Evolutionary conservation across 1,139 yeast species (phyloP), one percentile per base, ranked within the genome.

Genomic region (Debaryomyces coudertii): DNA sequence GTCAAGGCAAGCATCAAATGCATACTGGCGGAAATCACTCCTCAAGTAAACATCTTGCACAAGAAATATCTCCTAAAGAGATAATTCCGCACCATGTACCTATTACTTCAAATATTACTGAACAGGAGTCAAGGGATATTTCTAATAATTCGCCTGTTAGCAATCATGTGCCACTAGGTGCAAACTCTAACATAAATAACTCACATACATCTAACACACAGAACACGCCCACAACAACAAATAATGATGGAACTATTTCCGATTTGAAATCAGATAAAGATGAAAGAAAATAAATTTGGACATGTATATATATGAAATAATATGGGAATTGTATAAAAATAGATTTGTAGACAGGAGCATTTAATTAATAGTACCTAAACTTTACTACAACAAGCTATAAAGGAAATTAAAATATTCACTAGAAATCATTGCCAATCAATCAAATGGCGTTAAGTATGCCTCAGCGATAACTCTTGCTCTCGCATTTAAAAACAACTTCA

Each of bases 391-490:
- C 23, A 38, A 27, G 38, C 27, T 36, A 38, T 38, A 27, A 25
- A 38, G 23, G 23, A 12, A n/a, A 7, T 36, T 12, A 36, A 15
- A n/a, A 12, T 30, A 15, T 28, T 34, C 27, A 23, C 35, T 20
- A 24, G 14, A 22, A 38, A 25, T 22, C 16, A 14, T 14, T 27
- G 7, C 6, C 14, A n/a, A 22, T 38, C 63, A 84, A 65, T 84
- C 90, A 58, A 85, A 85, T 24, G 86, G 86, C 36, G 87, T 84
- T 58, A 92, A 76, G 65, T 90, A 92, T 9, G 96, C 93, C 68
- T 95, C 99, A 18, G 99, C 99, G 44, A 92, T 95, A 51, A 90
- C 95, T 74, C 99, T 86, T 15, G 99, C 99, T 62, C 99, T 82
- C 23, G 99, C 97, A 64, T 93, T 93, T 66, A 95, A 80, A 66